Conservation (phyloP, 73 alveolate species). For the Stentor coeruleus region DNA sequence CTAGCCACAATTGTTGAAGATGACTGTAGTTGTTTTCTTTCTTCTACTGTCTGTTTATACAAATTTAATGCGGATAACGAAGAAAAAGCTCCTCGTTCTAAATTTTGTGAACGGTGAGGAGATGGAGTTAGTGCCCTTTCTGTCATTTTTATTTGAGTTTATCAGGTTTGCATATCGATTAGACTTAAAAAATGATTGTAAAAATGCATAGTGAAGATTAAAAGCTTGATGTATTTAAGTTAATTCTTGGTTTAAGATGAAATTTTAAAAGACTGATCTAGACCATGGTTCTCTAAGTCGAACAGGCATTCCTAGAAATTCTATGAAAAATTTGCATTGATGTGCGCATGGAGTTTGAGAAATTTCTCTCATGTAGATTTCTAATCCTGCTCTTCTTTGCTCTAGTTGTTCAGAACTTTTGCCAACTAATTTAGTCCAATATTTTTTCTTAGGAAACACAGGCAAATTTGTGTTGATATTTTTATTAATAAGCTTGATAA, state of each 20-base stretch:
- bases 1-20: neutral
- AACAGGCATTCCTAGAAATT: constrained; percentile 6
- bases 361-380: neutral
- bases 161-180: too few species aligned
- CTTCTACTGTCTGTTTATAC: neutral
- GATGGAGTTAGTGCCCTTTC: constrained; percentile 24
- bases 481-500: neutral
- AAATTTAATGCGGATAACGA: neutral
- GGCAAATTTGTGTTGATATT: neutral
- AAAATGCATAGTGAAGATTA: too few species aligned
- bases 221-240: too few species aligned
- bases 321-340: neutral
- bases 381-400: constrained; percentile 6
- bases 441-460: neutral
- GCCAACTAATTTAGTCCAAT: neutral
- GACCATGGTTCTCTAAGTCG: constrained; percentile 12
- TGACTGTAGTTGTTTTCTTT: constrained; percentile 15
- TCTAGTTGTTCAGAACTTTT: neutral
- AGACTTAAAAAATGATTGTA: too few species aligned
- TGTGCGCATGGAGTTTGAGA: neutral
- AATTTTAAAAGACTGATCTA: too few species aligned
- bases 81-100: constrained; percentile 22
- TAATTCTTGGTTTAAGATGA: too few species aligned
- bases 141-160: constrained; percentile 8
- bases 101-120: constrained; percentile 2